Evolutionary conservation across 2,329 filamentous ascomycete genomes (phyloP).

Genomic region (Alternaria ventricosa): DNA sequence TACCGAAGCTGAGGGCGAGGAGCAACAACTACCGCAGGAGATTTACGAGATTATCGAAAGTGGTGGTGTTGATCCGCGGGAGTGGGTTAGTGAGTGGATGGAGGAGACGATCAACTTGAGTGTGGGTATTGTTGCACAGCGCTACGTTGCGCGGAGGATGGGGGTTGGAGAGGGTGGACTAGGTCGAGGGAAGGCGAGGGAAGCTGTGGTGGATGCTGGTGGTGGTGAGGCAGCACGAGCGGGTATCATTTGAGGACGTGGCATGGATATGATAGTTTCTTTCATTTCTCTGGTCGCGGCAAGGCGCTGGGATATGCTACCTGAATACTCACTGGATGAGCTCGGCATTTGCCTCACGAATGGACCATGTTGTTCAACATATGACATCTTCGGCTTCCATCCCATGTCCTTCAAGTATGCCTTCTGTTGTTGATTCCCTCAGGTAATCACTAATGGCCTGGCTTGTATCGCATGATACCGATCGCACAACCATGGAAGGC

Average conservation of each 20-base stretch:
- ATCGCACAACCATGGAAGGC: neutral
- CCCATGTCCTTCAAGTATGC: neutral
- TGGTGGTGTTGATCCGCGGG: constrained; percentile 84
- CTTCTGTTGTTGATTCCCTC: neutral
- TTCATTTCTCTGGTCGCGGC: constrained; percentile 5
- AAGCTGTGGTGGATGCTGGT: constrained; percentile 62
- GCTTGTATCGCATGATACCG: neutral
- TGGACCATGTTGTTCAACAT: neutral
- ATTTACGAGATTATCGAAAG: constrained; percentile 82
- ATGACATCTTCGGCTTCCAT: neutral
- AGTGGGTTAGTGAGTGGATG: constrained; percentile 98
- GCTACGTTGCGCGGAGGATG: constrained; percentile 95
- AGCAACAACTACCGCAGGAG: constrained; percentile 73
- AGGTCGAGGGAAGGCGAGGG: constrained; percentile 63
- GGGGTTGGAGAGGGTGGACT: constrained; percentile 85
- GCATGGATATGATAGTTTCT: neutral
- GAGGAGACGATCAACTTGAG: constrained; percentile 82
- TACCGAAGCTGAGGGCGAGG: constrained; percentile 48
- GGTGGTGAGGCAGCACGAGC: constrained; percentile 68
- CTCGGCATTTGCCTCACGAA: constrained; percentile 3
- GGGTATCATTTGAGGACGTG: constrained; percentile 39
- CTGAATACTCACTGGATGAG: neutral
- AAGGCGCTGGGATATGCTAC: constrained; percentile 2
- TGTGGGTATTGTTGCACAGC: constrained; percentile 86
- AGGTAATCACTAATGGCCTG: neutral